Conservation (phyloP, 192 early-diverging fungal genomes). For the Gryganskiella cystojenkinii region DNA sequence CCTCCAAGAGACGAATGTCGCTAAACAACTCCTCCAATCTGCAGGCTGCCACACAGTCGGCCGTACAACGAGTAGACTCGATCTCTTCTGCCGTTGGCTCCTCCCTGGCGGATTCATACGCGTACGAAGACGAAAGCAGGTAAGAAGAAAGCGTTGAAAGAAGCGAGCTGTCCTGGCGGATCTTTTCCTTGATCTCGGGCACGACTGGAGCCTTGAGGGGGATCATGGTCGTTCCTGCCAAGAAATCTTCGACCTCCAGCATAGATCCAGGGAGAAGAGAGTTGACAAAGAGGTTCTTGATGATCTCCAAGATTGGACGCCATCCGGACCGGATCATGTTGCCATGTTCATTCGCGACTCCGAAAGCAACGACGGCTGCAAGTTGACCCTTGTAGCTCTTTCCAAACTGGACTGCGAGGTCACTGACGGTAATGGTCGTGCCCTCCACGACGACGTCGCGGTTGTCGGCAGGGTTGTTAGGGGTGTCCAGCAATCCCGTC, state of each 20-base stretch:
- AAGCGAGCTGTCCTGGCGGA: constrained; percentile 69
- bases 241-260: constrained; percentile 80
- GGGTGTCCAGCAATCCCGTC: constrained; percentile 73
- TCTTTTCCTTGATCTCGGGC: constrained; percentile 53
- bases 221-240: constrained; percentile 73
- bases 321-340: constrained; percentile 76
- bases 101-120: constrained; percentile 61
- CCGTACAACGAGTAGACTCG: constrained; percentile 68
- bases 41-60: constrained; percentile 77
- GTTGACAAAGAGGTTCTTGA: constrained; percentile 86
- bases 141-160: constrained; percentile 84
- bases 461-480: constrained; percentile 60
- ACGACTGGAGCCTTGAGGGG: constrained; percentile 61
- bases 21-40: constrained; percentile 76
- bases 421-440: constrained; percentile 65
- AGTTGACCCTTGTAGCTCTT: constrained; percentile 90
- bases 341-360: constrained; percentile 73
- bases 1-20: constrained; percentile 78
- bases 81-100: constrained; percentile 81
- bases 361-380: constrained; percentile 89
- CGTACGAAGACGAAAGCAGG: constrained; percentile 71
- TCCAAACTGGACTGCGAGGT: constrained; percentile 86
- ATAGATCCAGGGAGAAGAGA: constrained; percentile 73
- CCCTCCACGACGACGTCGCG: constrained; percentile 59
- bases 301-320: constrained; percentile 76